Conservation (phyloP, 768 basidiomycete genomes). For the Amyloporia xantha region DNA sequence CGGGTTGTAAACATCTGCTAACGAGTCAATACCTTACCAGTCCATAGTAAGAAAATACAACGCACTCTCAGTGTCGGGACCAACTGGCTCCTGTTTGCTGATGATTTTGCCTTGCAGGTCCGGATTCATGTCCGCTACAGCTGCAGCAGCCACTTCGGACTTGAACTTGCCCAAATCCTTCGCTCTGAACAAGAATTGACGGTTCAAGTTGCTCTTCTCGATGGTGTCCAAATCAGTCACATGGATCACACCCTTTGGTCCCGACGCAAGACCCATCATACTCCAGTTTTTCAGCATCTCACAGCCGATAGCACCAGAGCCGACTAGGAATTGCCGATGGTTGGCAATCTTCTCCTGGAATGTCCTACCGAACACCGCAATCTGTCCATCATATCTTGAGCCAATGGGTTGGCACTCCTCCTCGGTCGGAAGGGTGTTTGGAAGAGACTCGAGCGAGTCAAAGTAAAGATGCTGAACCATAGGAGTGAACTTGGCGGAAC, state of each 20-base stretch:
- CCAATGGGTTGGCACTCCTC: conserved; percentile 75
- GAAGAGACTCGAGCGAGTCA: conserved; percentile 94
- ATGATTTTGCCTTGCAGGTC: conserved; percentile 80
- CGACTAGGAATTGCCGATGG: conserved; percentile 93
- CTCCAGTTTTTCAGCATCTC: conserved; percentile 99
- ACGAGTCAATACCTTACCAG: not conserved
- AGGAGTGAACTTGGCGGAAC: conserved; percentile 96
- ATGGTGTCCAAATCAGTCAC: conserved; percentile 98
- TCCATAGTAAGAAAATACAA: conserved; percentile 17
- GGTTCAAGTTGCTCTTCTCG: conserved; percentile 97
- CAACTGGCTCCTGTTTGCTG: conserved; percentile 90
- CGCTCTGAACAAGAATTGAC: conserved; percentile 95
- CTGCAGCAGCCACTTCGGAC: conserved; percentile 85
- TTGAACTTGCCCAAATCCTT: conserved; percentile 98
- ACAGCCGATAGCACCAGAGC: conserved; percentile 98
- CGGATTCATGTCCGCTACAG: conserved; percentile 95
- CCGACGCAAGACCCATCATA: conserved; percentile 92
- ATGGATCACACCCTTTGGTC: conserved; percentile 72
- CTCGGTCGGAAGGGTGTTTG: conserved; percentile 67
- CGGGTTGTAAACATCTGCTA: conserved; percentile 73
- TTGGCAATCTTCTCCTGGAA: conserved; percentile 92
- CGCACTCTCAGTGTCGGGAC: conserved; percentile 87
- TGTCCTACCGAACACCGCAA: conserved; percentile 88
- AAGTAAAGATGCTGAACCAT: conserved; percentile 95
- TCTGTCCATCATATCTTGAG: conserved; percentile 88